A percentile compares a stretch with the other conserved stretches of the same genome.
Conservation (phyloP, 2,329 filamentous ascomycete species). For the Colletotrichum caudatum region DNA sequence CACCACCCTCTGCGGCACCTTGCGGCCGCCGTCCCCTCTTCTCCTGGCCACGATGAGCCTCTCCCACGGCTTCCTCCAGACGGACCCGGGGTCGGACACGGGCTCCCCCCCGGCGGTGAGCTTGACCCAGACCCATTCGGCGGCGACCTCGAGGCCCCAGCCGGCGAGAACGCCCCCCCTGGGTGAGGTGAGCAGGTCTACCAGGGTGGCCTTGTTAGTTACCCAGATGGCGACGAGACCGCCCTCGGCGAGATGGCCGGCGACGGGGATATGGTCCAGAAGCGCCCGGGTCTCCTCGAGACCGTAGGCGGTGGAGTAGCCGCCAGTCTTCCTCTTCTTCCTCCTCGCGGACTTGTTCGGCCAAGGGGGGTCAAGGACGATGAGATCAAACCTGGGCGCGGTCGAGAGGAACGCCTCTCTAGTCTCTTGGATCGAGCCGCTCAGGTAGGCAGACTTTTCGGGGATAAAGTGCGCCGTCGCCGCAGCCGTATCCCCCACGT, state of each 20-base stretch:
- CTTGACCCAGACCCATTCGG: conserved; percentile 86
- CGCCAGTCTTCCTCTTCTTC: conserved; percentile 67
- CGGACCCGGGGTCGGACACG: conserved; percentile 68
- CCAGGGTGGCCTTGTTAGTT: conserved; percentile 75
- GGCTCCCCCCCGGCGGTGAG: conserved; percentile 74
- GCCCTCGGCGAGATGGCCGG: conserved; percentile 62
- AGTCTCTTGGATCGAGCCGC: conserved; percentile 60
- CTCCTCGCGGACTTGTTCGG: conserved; percentile 80
- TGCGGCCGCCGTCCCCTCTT: conserved; percentile 48
- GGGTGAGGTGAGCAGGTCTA: conserved; percentile 65
- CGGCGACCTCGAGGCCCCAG: conserved; percentile 74
- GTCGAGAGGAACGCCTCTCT: conserved; percentile 55
- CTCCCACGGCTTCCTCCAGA: conserved; percentile 83
- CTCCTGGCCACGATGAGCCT: conserved; percentile 72
- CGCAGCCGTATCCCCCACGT: not conserved
- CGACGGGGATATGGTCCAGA: conserved; percentile 68
- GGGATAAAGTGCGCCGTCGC: conserved; percentile 53
- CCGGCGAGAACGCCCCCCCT: conserved; percentile 72
- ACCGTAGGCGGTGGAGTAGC: conserved; percentile 62
- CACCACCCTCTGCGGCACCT: conserved; percentile 65
- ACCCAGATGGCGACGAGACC: conserved; percentile 80
- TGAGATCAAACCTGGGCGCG: conserved; percentile 71
- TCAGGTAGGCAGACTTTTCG: conserved; percentile 58
- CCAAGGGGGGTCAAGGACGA: conserved; percentile 84
- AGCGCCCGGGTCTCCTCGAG: conserved; percentile 62